phyloP scores from a whole-genome alignment of 768 basidiomycete genomes.

The Suillus hirtellus region DNA sequence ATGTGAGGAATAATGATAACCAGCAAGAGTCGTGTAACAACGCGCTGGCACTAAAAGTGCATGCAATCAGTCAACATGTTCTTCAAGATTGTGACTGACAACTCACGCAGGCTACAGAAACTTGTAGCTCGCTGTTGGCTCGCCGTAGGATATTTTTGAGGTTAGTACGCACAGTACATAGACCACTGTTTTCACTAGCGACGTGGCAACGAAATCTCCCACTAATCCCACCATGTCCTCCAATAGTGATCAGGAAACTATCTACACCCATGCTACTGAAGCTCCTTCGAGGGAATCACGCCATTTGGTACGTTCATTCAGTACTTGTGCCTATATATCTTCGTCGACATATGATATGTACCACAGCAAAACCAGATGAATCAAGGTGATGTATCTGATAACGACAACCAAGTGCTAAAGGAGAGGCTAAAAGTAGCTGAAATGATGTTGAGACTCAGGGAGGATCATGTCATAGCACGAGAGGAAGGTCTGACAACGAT shows the following conservation, averaged over 20 bases:
- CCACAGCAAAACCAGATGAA: neutral
- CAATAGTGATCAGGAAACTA: neutral
- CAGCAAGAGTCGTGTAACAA: slow-evolving; percentile 8
- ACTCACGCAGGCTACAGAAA: neutral
- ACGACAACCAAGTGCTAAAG: neutral
- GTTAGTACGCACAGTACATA: neutral
- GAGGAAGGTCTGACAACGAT: slow-evolving; percentile 5
- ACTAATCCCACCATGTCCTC: neutral
- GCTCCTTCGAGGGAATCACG: neutral
- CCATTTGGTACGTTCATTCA: neutral
- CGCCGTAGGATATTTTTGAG: neutral
- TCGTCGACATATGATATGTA: neutral
- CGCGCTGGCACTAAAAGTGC: neutral
- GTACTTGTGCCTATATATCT: neutral
- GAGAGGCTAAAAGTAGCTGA: slow-evolving; percentile 5
- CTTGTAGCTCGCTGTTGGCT: neutral
- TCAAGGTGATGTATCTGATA: slow-evolving; percentile 5
- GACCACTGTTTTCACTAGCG: neutral
- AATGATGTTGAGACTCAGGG: neutral
- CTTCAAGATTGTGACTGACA: neutral
- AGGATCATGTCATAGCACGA: neutral
- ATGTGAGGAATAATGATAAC: slow-evolving; percentile 19
- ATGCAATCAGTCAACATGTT: neutral
- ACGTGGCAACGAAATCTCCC: neutral
- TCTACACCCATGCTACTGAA: neutral